Evolutionary conservation across 306 rosid genomes (phyloP).

Genomic region (Ziziphus jujuba): DNA sequence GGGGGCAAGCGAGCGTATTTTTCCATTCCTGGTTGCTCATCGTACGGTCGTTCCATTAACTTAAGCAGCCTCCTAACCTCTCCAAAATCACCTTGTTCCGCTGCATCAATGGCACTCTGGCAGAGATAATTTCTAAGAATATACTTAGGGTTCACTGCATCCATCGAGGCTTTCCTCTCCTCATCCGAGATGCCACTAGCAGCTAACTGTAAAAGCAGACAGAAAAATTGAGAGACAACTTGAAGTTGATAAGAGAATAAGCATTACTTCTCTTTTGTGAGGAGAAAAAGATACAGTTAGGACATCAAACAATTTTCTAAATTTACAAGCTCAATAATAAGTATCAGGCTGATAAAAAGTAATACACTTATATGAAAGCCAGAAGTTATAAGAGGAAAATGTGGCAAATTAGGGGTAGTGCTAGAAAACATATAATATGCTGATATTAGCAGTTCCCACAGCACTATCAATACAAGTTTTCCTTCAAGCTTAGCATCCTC

Average conservation of each 20-base stretch:
- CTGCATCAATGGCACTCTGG: slow-evolving; percentile 95
- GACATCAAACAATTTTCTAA: too few relatives aligned
- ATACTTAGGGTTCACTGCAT: slow-evolving; percentile 85
- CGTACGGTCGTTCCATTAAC: slow-evolving; percentile 83
- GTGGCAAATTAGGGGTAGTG: too few relatives aligned
- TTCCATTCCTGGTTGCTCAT: slow-evolving; percentile 98
- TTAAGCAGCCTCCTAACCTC: slow-evolving; percentile 79
- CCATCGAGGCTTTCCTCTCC: slow-evolving; percentile 77
- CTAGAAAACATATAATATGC: too few relatives aligned
- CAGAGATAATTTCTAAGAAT: slow-evolving; percentile 90
- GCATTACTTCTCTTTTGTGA: too few relatives aligned
- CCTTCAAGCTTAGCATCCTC: too few relatives aligned
- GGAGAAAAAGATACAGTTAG: too few relatives aligned
- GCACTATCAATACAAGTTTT: too few relatives aligned
- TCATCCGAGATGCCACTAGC: slow-evolving; percentile 71
- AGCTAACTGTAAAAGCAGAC: slow-evolving; percentile 62
- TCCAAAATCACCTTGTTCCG: slow-evolving; percentile 88
- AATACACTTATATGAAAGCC: too few relatives aligned
- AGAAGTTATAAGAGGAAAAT: too few relatives aligned
- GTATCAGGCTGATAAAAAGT: too few relatives aligned
- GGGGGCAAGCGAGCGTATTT: slow-evolving; percentile 97
- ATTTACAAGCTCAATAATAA: too few relatives aligned
- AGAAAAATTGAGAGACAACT: neutral
- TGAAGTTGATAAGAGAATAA: neutral
- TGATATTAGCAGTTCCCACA: too few relatives aligned